Evolutionary conservation across 2,329 filamentous ascomycete genomes (phyloP).

Genomic region (Pseudopithomyces maydicus): DNA sequence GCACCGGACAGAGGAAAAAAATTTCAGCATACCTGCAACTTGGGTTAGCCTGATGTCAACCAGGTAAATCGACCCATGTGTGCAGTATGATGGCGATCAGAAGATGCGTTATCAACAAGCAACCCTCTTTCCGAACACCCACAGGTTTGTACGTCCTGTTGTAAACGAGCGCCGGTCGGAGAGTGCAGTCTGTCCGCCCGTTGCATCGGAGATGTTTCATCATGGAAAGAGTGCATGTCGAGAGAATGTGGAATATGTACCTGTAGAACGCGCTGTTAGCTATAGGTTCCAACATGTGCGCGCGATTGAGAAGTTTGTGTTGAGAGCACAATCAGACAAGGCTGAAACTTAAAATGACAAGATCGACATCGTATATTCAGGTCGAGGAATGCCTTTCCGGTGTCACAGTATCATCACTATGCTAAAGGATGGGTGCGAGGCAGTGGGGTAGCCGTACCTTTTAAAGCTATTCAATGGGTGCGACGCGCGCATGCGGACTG

Average conservation of each 20-base stretch:
- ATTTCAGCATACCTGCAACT: slow-evolving; percentile 31
- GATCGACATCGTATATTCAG: slow-evolving; percentile 69
- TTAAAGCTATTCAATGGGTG: slow-evolving; percentile 10
- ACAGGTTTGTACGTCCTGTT: slow-evolving; percentile 69
- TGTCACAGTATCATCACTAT: slow-evolving; percentile 67
- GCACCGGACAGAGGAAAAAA: slow-evolving; percentile 40
- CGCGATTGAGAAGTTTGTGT: slow-evolving; percentile 12
- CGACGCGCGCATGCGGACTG: not conserved
- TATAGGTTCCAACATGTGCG: slow-evolving; percentile 15
- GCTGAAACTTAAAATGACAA: slow-evolving; percentile 70
- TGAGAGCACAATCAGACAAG: slow-evolving; percentile 63
- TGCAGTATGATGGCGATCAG: slow-evolving; percentile 53
- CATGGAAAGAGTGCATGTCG: slow-evolving; percentile 48
- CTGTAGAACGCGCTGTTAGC: slow-evolving; percentile 38
- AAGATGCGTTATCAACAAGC: slow-evolving; percentile 73
- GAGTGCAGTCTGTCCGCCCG: slow-evolving; percentile 69
- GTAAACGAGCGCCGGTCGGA: slow-evolving; percentile 56
- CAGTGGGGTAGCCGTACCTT: slow-evolving; percentile 48
- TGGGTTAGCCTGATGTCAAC: slow-evolving; percentile 14
- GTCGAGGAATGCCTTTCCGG: slow-evolving; percentile 71
- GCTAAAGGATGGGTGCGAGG: slow-evolving; percentile 27
- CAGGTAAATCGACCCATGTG: slow-evolving; percentile 4
- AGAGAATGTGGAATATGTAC: slow-evolving; percentile 33
- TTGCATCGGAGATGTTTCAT: slow-evolving; percentile 68
- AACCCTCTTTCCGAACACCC: slow-evolving; percentile 58